phyloP scores from a whole-genome alignment of 352 stramenopile genomes.

The Globisporangium spiculum region DNA sequence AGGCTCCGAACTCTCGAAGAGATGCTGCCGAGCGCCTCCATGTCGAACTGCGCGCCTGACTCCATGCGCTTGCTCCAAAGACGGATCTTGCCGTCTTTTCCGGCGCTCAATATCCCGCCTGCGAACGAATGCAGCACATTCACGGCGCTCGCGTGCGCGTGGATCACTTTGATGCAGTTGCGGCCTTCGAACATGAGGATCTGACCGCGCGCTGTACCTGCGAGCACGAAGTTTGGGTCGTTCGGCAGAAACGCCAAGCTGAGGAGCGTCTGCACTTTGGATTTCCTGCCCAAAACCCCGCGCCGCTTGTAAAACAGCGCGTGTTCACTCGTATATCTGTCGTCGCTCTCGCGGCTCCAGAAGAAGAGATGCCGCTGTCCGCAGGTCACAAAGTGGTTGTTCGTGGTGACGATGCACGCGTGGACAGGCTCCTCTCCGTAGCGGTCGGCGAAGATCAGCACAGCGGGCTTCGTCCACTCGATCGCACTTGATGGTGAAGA shows the following conservation, averaged over 20 bases:
- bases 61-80: slow-evolving; percentile 78
- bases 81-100: slow-evolving; percentile 70
- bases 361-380: slow-evolving; percentile 69
- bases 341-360: slow-evolving; percentile 64
- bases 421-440: slow-evolving; percentile 52
- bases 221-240: slow-evolving; percentile 51
- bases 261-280: slow-evolving; percentile 67
- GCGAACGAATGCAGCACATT: slow-evolving; percentile 55
- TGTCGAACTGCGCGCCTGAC: slow-evolving; percentile 68
- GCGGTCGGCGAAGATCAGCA: slow-evolving; percentile 54
- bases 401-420: slow-evolving; percentile 30
- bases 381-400: slow-evolving; percentile 65
- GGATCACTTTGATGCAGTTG: slow-evolving; percentile 65
- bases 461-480: slow-evolving; percentile 52
- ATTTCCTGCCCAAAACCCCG: slow-evolving; percentile 63
- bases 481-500: slow-evolving; percentile 9
- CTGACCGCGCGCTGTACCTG: slow-evolving; percentile 68
- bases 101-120: slow-evolving; percentile 62
- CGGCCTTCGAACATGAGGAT: slow-evolving; percentile 80
- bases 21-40: slow-evolving; percentile 63
- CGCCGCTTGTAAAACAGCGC: slow-evolving; percentile 46
- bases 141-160: slow-evolving; percentile 61
- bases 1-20: slow-evolving; percentile 54
- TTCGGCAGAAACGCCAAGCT: slow-evolving; percentile 46
- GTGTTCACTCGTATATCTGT: slow-evolving; percentile 43